Evolutionary conservation across 345 rosid genomes (phyloP), one percentile per base, ranked within the genome.

Genomic region (Gossypium bickii): DNA sequence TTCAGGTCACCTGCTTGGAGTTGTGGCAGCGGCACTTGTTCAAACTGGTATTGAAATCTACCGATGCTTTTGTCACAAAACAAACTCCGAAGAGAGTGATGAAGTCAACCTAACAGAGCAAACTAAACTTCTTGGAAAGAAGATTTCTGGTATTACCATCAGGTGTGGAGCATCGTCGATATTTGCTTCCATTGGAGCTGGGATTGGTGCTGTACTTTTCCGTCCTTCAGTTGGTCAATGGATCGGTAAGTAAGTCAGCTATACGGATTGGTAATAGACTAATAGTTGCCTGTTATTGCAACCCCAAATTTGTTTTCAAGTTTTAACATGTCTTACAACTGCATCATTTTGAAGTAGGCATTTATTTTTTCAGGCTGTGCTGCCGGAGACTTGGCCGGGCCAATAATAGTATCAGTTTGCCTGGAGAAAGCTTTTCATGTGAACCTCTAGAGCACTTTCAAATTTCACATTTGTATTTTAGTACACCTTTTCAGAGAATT

Each of bases 181-280:
- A 74, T 95, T 90, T 80, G 99, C 98, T 70, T 87, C 99, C 57
- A 80, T 90, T 29, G 99, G 98, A 79, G 99, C 97, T 0, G 99
- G 98, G 63, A 81, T 93, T 66, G 93, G 97, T 61, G 94, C 97
- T 45, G 57, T 81, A 66, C 74, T 91, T 13, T 57, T 90, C 66
- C 97, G 92, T 47, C 99, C 99, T 74, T 90, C 94, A 47, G 47
- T 76, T 0, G 98, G 99, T 22, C 99, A 95, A 56, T 93, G 98
- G 99, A 88, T 95, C 11, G 99, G 99, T 95, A 87, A 87, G 83
- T 74, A 58, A 67, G 69, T 41, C 34, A 16, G 18, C 51, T 11
- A 5, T 34, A 48, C 9, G 2, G 41, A 67, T 18, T 9, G 12
- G 10, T 9, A 56, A 56, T 18, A 56, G 7, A 34, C 7, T 5